Evolutionary conservation across 495 filamentous ascomycete genomes (phyloP), one percentile per base, ranked within the genome.

Genomic region (Mytilinidion resinicola): DNA sequence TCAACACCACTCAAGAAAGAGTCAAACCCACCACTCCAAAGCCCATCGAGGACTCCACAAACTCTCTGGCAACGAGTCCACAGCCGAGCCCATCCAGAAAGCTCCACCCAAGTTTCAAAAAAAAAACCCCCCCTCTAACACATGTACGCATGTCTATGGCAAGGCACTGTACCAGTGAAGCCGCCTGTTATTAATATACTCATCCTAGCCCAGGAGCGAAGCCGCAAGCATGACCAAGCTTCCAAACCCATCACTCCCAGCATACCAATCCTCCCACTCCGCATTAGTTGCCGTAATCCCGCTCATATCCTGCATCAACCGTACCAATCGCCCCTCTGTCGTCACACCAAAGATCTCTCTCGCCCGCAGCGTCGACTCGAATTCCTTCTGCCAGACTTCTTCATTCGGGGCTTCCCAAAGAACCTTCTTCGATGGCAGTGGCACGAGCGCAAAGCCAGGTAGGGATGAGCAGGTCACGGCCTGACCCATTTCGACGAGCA

Each of bases 251-350:
- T 35, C 49, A 5, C 21, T n/a, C 49, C 12, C 36, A 12, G 49
- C 25, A 35, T 52, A 52, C 49, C 25, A 52, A 3, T 52, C 49
- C 30, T 52, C 49, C 49, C 49, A 52, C 36, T 52, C 49, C 49
- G 30, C 49, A 4, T 17, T 17, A 10, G 20, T 33, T 15, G 21
- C 33, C 30, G 15, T 19, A 15, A 52, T 36, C 11, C 19, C 4
- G 4, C 9, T n/a, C 10, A 14, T 14, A 1, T 12, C 9, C 49
- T 52, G 20, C 49, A 21, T 6, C 11, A 52, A 52, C 49, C 19
- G 33, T 9, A 52, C 17, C 11, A 52, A 30, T 6, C 25, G 25
- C 25, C 25, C 25, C 25, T 30, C 25, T 6, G 25, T 30, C 3
- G 25, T 30, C 21, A 15, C 36, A 9, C 17, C 49, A 52, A 34